Conservation (phyloP, 106 monocot species). For the Phalaenopsis aphrodite region DNA sequence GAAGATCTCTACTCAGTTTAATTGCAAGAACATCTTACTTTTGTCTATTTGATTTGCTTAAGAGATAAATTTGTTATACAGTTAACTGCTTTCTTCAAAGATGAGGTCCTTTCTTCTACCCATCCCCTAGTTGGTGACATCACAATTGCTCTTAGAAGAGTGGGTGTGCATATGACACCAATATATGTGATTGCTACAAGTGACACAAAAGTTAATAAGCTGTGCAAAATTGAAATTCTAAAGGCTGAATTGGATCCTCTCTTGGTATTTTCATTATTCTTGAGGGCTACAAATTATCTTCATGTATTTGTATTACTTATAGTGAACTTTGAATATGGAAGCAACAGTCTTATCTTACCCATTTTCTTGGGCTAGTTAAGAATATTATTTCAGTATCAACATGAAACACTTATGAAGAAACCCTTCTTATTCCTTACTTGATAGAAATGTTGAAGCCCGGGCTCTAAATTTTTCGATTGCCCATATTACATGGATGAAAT, state of each 20-base stretch:
- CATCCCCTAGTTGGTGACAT: constrained; percentile 80
- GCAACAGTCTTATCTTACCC: constrained; percentile 27
- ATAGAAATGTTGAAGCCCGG: constrained; percentile 34
- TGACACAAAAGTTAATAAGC: constrained; percentile 53
- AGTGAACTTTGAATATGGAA: constrained; percentile 47
- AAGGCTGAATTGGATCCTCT: constrained; percentile 65
- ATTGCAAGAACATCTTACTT: too few species aligned
- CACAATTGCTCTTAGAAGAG: constrained; percentile 46
- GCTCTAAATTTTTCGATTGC: constrained; percentile 30
- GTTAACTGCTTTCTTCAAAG: constrained; percentile 45
- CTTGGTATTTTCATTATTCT: constrained; percentile 35
- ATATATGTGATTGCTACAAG: constrained; percentile 51
- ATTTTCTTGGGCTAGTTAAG: constrained; percentile 23
- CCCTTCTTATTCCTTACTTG: constrained; percentile 45
- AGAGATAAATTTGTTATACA: constrained; percentile 50
- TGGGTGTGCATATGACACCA: constrained; percentile 40
- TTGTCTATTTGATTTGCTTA: too few species aligned
- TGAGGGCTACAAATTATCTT: constrained; percentile 51
- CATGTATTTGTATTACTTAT: constrained; percentile 18
- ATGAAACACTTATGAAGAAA: constrained; percentile 23
- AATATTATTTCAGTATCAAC: constrained; percentile 11
- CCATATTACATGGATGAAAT: constrained; percentile 81
- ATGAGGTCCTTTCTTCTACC: constrained; percentile 78
- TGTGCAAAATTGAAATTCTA: constrained; percentile 62
- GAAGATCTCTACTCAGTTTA: too few species aligned